Evolutionary conservation across 2,329 filamentous ascomycete genomes (phyloP).

Genomic region (Monosporascus sp.): DNA sequence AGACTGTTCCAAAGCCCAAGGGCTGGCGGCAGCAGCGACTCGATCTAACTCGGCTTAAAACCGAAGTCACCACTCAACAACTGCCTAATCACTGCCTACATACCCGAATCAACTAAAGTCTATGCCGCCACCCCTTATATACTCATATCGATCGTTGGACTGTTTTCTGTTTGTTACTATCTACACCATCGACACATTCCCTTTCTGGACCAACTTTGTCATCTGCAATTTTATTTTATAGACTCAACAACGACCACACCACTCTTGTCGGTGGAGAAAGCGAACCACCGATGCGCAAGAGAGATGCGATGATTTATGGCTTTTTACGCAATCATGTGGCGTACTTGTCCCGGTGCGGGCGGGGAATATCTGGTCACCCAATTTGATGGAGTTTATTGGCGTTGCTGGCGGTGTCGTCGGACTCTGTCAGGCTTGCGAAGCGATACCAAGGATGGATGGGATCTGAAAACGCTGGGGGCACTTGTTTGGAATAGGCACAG

Average conservation of each 20-base stretch:
- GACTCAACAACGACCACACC: constrained; percentile 7
- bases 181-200: constrained; percentile 5
- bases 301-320: constrained; percentile 16
- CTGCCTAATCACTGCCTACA: constrained; percentile 5
- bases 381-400: constrained; percentile 19
- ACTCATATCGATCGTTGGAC: background rate
- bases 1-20: constrained; percentile 22
- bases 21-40: constrained; percentile 7
- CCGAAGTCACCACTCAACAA: background rate
- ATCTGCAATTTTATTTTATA: constrained; percentile 7
- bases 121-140: constrained; percentile 8
- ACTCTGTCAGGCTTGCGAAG: constrained; percentile 7
- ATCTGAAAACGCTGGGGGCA: constrained; percentile 3
- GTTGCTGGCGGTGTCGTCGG: constrained; percentile 18
- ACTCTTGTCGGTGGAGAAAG: constrained; percentile 3
- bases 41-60: constrained; percentile 22
- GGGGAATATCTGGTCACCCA: constrained; percentile 11
- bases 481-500: background rate
- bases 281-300: constrained; percentile 1
- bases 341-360: constrained; percentile 10
- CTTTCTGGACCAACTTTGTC: constrained; percentile 3
- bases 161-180: constrained; percentile 21
- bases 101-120: constrained; percentile 20
- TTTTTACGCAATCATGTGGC: constrained; percentile 16
- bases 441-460: constrained; percentile 16